These are phyloP conservation scores for Sporisorium sorghi DNA, from an alignment of 1,284 basidiomycete genomes.

Conservation along the genomic window DNA sequence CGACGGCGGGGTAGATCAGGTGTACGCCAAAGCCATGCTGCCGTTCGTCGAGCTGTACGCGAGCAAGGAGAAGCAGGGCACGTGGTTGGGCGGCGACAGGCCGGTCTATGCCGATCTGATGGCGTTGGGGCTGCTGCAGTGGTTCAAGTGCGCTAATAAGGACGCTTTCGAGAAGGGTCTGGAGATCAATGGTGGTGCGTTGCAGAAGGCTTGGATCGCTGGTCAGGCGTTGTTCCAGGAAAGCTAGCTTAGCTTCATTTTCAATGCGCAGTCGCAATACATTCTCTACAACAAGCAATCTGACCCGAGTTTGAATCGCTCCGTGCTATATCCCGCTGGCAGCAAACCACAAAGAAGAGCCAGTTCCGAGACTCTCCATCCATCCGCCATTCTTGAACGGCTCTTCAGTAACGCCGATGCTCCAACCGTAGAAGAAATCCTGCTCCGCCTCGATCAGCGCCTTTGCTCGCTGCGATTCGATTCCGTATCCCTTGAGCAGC, in stretches of 20 bases:
- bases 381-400: conserved; percentile 37
- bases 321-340: background rate
- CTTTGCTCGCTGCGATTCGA: conserved; percentile 25
- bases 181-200: conserved; percentile 10
- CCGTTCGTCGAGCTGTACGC: conserved; percentile 33
- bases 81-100: conserved; percentile 28
- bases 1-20: conserved; percentile 19
- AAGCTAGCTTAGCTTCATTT: conserved; percentile 1
- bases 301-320: too few species aligned
- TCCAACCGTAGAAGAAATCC: conserved; percentile 50
- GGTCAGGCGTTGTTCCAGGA: conserved; percentile 19
- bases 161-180: conserved; percentile 20
- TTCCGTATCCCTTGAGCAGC: conserved; percentile 27
- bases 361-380: conserved; percentile 26
- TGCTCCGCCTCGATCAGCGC: conserved; percentile 36
- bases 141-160: conserved; percentile 31
- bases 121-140: conserved; percentile 28
- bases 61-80: conserved; percentile 5
- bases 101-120: conserved; percentile 36
- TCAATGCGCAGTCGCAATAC: too few species aligned
- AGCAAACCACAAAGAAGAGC: conserved; percentile 15
- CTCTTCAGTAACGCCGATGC: conserved; percentile 42
- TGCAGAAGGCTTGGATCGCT: conserved; percentile 24
- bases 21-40: conserved; percentile 17
- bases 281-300: too few species aligned